Evolutionary conservation across 805 yeast genomes (phyloP).

Genomic region (Kregervanrija pseudodelftensis): DNA sequence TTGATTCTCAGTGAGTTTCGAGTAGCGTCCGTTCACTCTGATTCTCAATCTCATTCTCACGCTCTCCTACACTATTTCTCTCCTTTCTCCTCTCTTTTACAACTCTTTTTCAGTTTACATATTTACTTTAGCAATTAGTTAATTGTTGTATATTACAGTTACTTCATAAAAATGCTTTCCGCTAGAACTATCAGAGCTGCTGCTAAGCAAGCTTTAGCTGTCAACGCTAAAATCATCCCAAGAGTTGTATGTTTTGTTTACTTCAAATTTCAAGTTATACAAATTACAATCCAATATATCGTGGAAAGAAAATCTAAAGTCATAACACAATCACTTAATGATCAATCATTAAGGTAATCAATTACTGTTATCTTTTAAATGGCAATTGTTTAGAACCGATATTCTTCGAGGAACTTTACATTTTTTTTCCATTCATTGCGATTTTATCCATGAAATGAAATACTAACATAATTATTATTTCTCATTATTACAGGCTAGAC

Average conservation of each 20-base stretch:
- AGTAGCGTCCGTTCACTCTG: background rate
- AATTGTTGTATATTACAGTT: background rate
- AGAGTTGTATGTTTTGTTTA: conserved; percentile 34
- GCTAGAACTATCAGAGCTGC: conserved; percentile 84
- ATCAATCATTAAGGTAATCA: background rate
- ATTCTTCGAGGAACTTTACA: too few relatives aligned
- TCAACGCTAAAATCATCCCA: conserved; percentile 40
- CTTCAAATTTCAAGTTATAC: background rate
- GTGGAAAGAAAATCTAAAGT: background rate
- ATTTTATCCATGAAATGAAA: too few relatives aligned
- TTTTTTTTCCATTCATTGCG: too few relatives aligned
- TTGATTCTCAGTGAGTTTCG: too few relatives aligned
- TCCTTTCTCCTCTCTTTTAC: conserved; percentile 1
- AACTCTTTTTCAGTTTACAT: background rate
- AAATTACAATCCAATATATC: background rate
- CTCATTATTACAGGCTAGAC: conserved; percentile 52
- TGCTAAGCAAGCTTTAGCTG: conserved; percentile 65
- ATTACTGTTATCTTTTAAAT: background rate
- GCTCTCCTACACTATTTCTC: background rate
- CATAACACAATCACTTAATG: background rate
- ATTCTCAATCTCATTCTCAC: too few relatives aligned
- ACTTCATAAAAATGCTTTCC: conserved; percentile 55
- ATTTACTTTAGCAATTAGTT: background rate
- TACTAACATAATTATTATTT: background rate
- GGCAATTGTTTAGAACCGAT: too few relatives aligned